A percentile compares a stretch with the other conserved stretches of the same genome.
Conservation (phyloP, 208 protist species). For the Crithidia brevicula region DNA sequence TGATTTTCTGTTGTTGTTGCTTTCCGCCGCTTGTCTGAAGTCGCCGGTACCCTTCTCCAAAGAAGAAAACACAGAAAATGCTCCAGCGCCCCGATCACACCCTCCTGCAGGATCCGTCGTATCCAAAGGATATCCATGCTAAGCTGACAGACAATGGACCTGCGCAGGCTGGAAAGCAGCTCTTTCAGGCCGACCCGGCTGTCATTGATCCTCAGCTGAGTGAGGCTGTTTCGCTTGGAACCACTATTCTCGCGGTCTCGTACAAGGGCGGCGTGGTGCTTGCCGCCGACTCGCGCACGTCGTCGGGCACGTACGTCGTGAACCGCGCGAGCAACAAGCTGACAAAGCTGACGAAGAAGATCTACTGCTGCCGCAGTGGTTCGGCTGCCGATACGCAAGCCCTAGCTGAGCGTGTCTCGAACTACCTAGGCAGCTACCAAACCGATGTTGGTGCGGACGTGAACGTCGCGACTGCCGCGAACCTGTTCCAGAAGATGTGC, state of each 20-base stretch:
- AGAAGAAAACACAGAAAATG: constrained; percentile 43
- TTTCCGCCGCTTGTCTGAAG: too few relatives aligned
- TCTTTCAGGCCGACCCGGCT: constrained; percentile 77
- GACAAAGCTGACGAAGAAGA: constrained; percentile 95
- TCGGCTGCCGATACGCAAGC: constrained; percentile 99
- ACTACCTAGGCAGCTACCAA: constrained; percentile 93
- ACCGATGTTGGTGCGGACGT: constrained; percentile 90
- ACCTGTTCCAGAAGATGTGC: constrained; percentile 96
- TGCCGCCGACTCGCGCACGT: constrained; percentile 98
- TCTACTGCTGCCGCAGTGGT: constrained; percentile 98
- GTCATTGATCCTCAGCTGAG: constrained; percentile 85
- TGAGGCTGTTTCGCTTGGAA: constrained; percentile 92
- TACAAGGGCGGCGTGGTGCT: constrained; percentile 97
- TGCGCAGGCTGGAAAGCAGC: constrained; percentile 55
- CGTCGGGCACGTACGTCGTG: constrained; percentile 96
- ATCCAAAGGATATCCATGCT: constrained; percentile 53
- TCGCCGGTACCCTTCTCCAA: too few relatives aligned
- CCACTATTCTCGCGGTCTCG: constrained; percentile 98
- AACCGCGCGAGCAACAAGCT: constrained; percentile 98
- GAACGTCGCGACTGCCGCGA: constrained; percentile 95
- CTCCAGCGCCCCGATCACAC: constrained; percentile 71
- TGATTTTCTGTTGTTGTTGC: constrained; percentile 1
- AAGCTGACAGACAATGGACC: constrained; percentile 68
- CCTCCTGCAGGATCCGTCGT: constrained; percentile 80
- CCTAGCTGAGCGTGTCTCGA: constrained; percentile 92